Conservation (phyloP, 2,329 filamentous ascomycete species). For the Cladosporium sp. region DNA sequence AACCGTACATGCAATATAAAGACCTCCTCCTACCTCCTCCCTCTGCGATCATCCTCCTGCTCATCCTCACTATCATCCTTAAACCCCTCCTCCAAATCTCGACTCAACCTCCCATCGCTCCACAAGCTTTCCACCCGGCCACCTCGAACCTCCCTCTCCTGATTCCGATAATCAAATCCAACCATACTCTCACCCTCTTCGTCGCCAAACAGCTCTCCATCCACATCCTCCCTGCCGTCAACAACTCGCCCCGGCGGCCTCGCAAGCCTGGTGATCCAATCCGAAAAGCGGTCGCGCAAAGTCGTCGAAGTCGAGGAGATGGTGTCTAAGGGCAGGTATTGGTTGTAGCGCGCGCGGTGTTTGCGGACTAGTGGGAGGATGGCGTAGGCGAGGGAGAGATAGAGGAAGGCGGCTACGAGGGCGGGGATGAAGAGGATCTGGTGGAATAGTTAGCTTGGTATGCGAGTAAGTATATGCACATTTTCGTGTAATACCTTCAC, state of each 20-base stretch:
- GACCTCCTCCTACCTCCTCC: not conserved
- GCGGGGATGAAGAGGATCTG: constrained; percentile 45
- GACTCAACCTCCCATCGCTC: constrained; percentile 61
- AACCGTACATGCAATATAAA: not conserved
- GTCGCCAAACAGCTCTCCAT: constrained; percentile 37
- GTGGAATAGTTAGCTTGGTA: not conserved
- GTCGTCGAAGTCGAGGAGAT: constrained; percentile 26
- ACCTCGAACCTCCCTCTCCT: constrained; percentile 28
- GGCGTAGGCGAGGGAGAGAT: constrained; percentile 37
- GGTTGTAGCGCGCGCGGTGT: constrained; percentile 41
- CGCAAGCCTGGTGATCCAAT: constrained; percentile 32
- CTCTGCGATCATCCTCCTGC: constrained; percentile 19
- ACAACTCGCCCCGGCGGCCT: constrained; percentile 29
- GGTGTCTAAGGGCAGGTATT: constrained; percentile 37
- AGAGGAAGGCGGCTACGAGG: constrained; percentile 40
- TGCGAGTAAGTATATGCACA: not conserved
- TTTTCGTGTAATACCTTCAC: not conserved
- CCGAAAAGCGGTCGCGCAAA: constrained; percentile 31
- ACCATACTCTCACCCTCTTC: constrained; percentile 46
- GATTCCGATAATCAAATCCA: constrained; percentile 36
- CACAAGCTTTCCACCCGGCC: constrained; percentile 40
- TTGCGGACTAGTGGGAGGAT: constrained; percentile 42
- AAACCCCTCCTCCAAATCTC: constrained; percentile 74
- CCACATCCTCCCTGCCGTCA: constrained; percentile 20
- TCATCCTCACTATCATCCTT: constrained; percentile 69